phyloP scores from a whole-genome alignment of 2,329 filamentous ascomycete species.

The Ceratocystis lukuohia region DNA sequence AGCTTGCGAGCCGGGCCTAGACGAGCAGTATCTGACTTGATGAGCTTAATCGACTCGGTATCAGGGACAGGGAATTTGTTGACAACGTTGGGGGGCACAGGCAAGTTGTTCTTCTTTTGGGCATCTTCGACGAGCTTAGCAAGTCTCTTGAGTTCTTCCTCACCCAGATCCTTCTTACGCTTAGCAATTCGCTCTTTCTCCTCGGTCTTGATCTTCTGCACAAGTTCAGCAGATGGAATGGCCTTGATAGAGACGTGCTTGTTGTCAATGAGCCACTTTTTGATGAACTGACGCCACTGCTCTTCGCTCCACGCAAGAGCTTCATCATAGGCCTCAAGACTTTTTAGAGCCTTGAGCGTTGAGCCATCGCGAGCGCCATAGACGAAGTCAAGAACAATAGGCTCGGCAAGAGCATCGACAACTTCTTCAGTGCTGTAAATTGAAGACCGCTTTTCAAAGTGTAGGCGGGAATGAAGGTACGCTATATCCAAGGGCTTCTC shows the following conservation, averaged over 20 bases:
- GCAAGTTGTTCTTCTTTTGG: constrained; percentile 75
- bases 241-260: constrained; percentile 80
- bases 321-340: constrained; percentile 47
- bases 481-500: constrained; percentile 73
- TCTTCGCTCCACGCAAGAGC: constrained; percentile 69
- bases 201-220: constrained; percentile 66
- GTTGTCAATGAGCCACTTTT: constrained; percentile 72
- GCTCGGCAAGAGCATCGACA: constrained; percentile 66
- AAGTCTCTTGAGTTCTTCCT: constrained; percentile 66
- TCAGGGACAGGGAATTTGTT: constrained; percentile 70
- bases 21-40: constrained; percentile 71
- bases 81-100: constrained; percentile 71
- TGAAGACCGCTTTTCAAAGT: constrained; percentile 64
- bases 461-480: constrained; percentile 80
- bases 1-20: constrained; percentile 63
- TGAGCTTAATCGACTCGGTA: constrained; percentile 88
- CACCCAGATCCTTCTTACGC: constrained; percentile 64
- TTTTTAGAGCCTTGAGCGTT: constrained; percentile 48
- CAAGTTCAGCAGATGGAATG: constrained; percentile 66
- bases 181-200: constrained; percentile 67
- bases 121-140: constrained; percentile 65
- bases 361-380: constrained; percentile 79
- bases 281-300: constrained; percentile 72
- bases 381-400: constrained; percentile 82
- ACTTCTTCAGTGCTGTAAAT: constrained; percentile 75